Evolutionary conservation across 345 rosid species (phyloP), one percentile per base, ranked within the genome.

Genomic region (Atalantia buxifolia): DNA sequence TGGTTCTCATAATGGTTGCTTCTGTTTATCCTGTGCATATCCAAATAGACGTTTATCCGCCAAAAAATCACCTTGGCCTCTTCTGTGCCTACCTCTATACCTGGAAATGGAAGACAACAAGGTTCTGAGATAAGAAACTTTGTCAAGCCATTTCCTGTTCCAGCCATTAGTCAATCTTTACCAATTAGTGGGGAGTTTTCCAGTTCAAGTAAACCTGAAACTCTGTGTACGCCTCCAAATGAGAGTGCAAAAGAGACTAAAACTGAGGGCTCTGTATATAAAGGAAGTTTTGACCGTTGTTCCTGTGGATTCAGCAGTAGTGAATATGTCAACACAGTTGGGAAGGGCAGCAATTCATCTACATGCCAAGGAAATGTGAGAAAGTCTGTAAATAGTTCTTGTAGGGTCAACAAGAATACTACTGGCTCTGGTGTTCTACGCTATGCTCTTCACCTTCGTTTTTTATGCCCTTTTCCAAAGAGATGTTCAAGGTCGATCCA

Each of bases 391-490:
- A 73, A 76, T 66, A 69, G 81, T 75, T 84, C 83, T 75, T 77
- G 77, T 45, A 89, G 83, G 76, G 84, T 77, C 48, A 87, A 85
- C 38, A 86, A 83, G 69, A 77, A 67, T 78, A 56, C 75, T 59
- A 70, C 80, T 0, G 76, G 84, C 30, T 66, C 87, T 38, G 86
- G 90, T 74, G 87, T 85, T 71, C 79, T 89, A 27, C 90, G 92
- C 9, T 89, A 87, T 60, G 89, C 92, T 4, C 90, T 89, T 71
- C 92, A 89, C 70, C 92, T 89, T 71, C 85, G 92, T 3, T 87
- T 87, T 66, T 68, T 82, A 27, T 89, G 89, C 79, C 88, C 88
- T 36, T 64, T 67, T 19, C 83, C 84, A 0, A 89, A 85, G 72
- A 85, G 78, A 55, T 79, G 75, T 63, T 77, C 85, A 21, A 87